A percentile compares a stretch with the other conserved stretches of the same genome.
phyloP scores from a whole-genome alignment of 371 early-diverging fungal genomes.

The Apophysomyces trapeziformis region DNA sequence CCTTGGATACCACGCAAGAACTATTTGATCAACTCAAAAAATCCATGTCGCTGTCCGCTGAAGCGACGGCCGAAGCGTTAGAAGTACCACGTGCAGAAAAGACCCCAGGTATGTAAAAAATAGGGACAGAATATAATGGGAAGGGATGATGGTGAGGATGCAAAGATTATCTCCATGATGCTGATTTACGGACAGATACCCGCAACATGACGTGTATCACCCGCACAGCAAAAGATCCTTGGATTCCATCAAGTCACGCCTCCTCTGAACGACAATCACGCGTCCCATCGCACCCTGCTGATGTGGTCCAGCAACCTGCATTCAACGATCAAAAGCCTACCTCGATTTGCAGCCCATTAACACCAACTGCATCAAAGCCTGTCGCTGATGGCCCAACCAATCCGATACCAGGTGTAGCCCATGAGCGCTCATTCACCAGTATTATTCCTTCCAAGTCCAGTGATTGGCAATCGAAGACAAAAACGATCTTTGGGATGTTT shows the following conservation, averaged over 20 bases:
- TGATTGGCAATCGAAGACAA: conserved; percentile 16
- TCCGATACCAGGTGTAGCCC: conserved; percentile 11
- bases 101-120: background rate
- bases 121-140: no score
- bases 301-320: conserved; percentile 23
- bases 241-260: background rate
- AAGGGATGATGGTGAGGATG: background rate
- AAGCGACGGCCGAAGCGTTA: conserved; percentile 36
- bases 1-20: conserved; percentile 46
- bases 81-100: conserved; percentile 13
- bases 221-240: background rate
- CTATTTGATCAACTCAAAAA: conserved; percentile 47
- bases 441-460: background rate
- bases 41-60: conserved; percentile 41
- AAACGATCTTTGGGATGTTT: conserved; percentile 57
- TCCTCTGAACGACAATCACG: conserved; percentile 35
- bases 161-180: background rate
- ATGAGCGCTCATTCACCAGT: background rate
- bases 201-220: background rate
- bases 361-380: background rate
- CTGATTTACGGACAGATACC: conserved; percentile 2
- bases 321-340: background rate
- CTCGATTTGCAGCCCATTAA: background rate
- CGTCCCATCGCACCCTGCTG: conserved; percentile 44
- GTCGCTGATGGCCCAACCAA: conserved; percentile 19